Evolutionary conservation across 1,284 basidiomycete species (phyloP), one percentile per base, ranked within the genome.

Genomic region (Ceratobasidium theobromae): DNA sequence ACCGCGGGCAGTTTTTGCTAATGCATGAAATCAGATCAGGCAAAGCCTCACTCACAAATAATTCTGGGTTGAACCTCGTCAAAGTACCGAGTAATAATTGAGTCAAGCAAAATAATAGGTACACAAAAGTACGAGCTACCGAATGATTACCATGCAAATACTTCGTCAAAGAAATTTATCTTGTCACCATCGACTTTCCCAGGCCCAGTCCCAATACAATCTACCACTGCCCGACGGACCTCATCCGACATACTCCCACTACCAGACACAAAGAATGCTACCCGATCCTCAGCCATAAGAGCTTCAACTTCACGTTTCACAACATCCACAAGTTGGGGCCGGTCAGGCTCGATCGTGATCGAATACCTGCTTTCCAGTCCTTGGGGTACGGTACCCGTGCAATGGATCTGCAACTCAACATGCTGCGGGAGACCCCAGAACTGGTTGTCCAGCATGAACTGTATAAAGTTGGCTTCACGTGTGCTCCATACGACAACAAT

Each of bases 231-330:
- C 23, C 30, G 33, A 21, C 60, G 32, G 25, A 64, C 60, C 27
- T 64, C 48, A n/a, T 64, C 60, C 27, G 49, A 49, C 60, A 64
- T 64, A 9, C 60, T 49, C 2, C 27, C 60, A n/a, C 48, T 49
- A 3, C 60, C 60, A 18, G 48, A 64, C 3, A 64, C 60, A 16
- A 64, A 64, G 38, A 64, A 64, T 12, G 60, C 60, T 4, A 64
- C 14, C 14, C 60, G 23, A 4, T 38, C 60, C 4, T 33, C 35
- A 0, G n/a, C 33, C 11, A 33, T 23, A 25, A 53, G 30, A 52
- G 14, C 27, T n/a, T 18, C 21, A n/a, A 27, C 14, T 21, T 23
- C 51, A 21, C n/a, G 52, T 38, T 40, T 33, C 32, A 64, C 60
- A 1, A 53, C 5, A 3, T 30, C 30, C 4, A 12, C 14, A 8